Conservation (phyloP, 1,284 basidiomycete species). For the Puccinia novopanici region DNA sequence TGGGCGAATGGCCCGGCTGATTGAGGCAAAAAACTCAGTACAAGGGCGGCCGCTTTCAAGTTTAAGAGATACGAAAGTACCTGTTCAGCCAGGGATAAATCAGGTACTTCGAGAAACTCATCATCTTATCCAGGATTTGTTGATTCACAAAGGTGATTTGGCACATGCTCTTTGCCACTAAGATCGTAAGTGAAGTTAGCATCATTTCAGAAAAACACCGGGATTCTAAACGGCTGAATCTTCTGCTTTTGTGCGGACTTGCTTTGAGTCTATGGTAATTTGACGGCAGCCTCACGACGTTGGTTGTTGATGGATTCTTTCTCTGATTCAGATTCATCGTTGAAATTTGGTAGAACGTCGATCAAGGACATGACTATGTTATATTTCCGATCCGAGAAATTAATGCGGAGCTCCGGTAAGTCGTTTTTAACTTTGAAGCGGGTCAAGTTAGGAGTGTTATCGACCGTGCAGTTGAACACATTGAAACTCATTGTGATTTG, state of each 20-base stretch:
- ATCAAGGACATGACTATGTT: slow-evolving; percentile 89
- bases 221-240: slow-evolving; percentile 39
- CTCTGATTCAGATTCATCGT: slow-evolving; percentile 64
- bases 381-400: slow-evolving; percentile 95
- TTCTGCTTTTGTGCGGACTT: slow-evolving; percentile 42
- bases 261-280: neutral
- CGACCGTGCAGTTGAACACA: slow-evolving; percentile 91
- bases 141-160: slow-evolving; percentile 52
- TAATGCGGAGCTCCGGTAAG: slow-evolving; percentile 80
- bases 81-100: slow-evolving; percentile 65
- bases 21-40: slow-evolving; percentile 31
- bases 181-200: slow-evolving; percentile 50
- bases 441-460: slow-evolving; percentile 78
- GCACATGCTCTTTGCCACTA: slow-evolving; percentile 23
- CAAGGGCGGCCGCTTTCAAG: neutral
- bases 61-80: slow-evolving; percentile 26
- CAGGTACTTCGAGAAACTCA: slow-evolving; percentile 74
- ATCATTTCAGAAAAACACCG: slow-evolving; percentile 37
- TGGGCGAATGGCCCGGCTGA: slow-evolving; percentile 41
- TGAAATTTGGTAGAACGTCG: slow-evolving; percentile 84
- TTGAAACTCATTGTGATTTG: slow-evolving; percentile 83
- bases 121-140: slow-evolving; percentile 62
- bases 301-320: slow-evolving; percentile 37
- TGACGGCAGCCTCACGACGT: slow-evolving; percentile 15
- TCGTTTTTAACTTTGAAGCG: slow-evolving; percentile 87